Evolutionary conservation across 225 moss, liverwort and hornwort species (phyloP).

Genomic region (Polytrichum commune): DNA sequence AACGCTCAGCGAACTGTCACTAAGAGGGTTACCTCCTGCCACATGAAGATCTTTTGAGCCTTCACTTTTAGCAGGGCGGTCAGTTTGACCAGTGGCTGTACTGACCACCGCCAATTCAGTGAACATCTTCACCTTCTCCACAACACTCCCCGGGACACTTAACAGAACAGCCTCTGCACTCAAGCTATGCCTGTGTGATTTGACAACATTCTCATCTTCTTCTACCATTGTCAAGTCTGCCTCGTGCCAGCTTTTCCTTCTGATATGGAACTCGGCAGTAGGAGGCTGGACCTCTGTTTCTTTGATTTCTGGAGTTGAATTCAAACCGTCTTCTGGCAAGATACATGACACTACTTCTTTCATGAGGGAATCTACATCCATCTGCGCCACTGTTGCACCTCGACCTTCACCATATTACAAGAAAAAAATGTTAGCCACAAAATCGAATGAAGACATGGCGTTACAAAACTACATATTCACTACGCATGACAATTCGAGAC

Average conservation of each 20-base stretch:
- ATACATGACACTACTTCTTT: conserved; percentile 20
- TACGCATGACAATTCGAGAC: too few relatives aligned
- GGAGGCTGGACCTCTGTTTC: not conserved
- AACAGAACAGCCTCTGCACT: conserved; percentile 35
- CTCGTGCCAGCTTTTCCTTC: conserved; percentile 17
- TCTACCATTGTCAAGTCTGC: not conserved
- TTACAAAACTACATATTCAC: too few relatives aligned
- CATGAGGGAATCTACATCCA: conserved; percentile 37
- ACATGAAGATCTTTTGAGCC: conserved; percentile 7
- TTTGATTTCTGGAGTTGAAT: not conserved
- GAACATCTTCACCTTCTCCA: conserved; percentile 44
- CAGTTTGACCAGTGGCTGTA: not conserved
- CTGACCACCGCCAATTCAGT: conserved; percentile 25
- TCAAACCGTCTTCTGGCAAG: conserved; percentile 9
- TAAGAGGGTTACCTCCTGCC: conserved; percentile 16
- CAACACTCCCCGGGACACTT: conserved; percentile 36
- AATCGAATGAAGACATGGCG: too few relatives aligned
- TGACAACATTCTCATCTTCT: conserved; percentile 22
- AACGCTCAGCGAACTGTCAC: not conserved
- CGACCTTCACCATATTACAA: conserved; percentile 1
- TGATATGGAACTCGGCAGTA: not conserved
- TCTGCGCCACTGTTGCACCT: conserved; percentile 12
- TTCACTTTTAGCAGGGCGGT: conserved; percentile 3
- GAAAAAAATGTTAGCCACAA: not conserved
- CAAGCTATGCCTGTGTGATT: conserved; percentile 33